Base-by-base conservation (phyloP, 225 moss, liverwort and hornwort genomes). In the Marchantia polymorpha region DNA sequence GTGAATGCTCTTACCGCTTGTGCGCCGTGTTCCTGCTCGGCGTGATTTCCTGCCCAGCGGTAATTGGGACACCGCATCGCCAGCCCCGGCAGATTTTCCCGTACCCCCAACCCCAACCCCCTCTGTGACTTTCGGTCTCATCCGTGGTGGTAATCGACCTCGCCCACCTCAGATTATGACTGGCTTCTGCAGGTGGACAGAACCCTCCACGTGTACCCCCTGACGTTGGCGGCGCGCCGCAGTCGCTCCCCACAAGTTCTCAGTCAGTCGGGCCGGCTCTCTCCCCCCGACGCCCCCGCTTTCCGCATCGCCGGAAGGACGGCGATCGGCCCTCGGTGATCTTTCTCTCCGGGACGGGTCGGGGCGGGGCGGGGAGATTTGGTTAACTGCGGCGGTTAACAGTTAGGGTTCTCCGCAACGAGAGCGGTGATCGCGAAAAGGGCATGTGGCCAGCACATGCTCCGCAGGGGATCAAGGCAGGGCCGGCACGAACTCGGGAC, bases 161-260 rank as follows among this genome's bases (percentile, higher is more conserved):
- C 39, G 2, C 69, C 50, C 71, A 48, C 10, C 49, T 72, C 61
- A 39, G 2, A n/a, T 72, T 22, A 72, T 72, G 71, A 72, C 71
- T 50, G 50, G n/a, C n/a, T 51, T 72, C 50, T 72, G 14, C 47
- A 72, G 49, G 71, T 51, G 22, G 47, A 39, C 8, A 4, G 14
- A 14, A 48, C 71, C 71, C n/a, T 72, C 71, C 71, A 72, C 71
- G 71, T 72, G 71, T 47, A 47, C 31, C 5, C 46, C 47, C 49
- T 47, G 69, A 48, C 71, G 71, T 12, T 72, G 71, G 71, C 71
- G 71, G 71, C 71, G 71, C 71, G 71, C 71, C 71, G 49, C 71
- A 72, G 71, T 17, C 71, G 46, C 69, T 69, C 31, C n/a, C 14
- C 8, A 6, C 47, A 27, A 65, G 65, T 65, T 65, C 26, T 39